Evolutionary conservation across 768 basidiomycete species (phyloP).

Genomic region (Leucosporidium yakuticum): DNA sequence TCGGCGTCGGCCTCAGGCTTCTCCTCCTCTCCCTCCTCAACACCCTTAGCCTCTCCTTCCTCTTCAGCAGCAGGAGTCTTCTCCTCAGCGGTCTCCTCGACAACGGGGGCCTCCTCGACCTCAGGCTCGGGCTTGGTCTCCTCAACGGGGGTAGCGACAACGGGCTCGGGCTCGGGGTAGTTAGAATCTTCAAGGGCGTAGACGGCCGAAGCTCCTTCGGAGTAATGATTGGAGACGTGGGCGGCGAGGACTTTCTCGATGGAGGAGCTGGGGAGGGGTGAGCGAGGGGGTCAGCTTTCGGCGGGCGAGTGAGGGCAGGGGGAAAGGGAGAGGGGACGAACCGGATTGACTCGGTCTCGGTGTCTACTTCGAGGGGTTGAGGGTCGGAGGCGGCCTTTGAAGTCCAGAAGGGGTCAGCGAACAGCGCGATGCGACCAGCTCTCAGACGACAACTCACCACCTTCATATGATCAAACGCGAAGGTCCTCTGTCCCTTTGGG

Average conservation of each 20-base stretch:
- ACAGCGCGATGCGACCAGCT: not conserved
- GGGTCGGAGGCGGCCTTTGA: constrained; percentile 4
- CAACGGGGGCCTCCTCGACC: not conserved
- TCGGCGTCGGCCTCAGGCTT: not conserved
- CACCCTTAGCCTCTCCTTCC: constrained; percentile 17
- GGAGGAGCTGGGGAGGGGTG: constrained; percentile 49
- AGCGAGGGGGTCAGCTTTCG: no score
- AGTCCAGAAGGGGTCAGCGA: not conserved
- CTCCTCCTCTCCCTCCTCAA: constrained; percentile 22
- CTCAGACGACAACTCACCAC: constrained; percentile 8
- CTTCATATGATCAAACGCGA: constrained; percentile 71
- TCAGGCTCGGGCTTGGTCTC: not conserved
- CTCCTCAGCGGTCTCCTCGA: not conserved
- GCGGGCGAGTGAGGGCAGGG: no score
- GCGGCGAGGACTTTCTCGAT: constrained; percentile 61
- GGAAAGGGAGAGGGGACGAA: not conserved
- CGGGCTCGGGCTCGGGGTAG: constrained; percentile 11
- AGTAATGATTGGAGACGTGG: constrained; percentile 75
- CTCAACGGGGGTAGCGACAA: not conserved
- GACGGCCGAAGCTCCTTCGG: constrained; percentile 68
- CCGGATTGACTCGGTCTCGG: constrained; percentile 2
- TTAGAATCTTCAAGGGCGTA: constrained; percentile 49
- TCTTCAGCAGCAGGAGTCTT: no score
- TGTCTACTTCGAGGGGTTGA: not conserved
- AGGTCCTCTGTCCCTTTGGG: constrained; percentile 65